Evolutionary conservation across 257 asterid genomes (phyloP), one percentile per base, ranked within the genome.

Genomic region (Prunella vulgaris): DNA sequence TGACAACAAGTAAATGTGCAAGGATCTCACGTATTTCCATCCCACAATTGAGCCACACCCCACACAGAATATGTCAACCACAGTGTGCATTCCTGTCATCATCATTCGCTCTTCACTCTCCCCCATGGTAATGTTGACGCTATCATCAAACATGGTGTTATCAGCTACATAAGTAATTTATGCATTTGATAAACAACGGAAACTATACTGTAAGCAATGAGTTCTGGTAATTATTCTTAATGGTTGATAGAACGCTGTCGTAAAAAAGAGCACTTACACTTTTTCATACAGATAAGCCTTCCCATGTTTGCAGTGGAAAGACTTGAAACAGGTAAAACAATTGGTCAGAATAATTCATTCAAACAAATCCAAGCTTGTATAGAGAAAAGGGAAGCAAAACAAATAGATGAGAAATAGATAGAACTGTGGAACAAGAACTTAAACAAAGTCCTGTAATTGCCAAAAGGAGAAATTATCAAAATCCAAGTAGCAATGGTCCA

Each of bases 1-100:
- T 7, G 6, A 18, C 5, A 1, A 20, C 2, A 52, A 52, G 59
- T 8, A 20, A 52, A 10, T 21, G 27, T 20, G 27, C 9, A 7
- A 52, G 59, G 28, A 52, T 52, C 59, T 18, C 14, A 52, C 59
- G 66, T 92, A 92, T 92, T 86, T 90, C 98, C 98, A 92, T 24
- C 97, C 98, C 75, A 88, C 85, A 69, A 84, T 73, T n/a, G 96
- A 79, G 70, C 96, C 94, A 77, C 98, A 92, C 9, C 87, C 88
- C 51, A 88, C 90, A 2, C 97, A 92, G 83, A 78, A 90, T 76
- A 86, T 81, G 85, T 92, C 98, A 17, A 69, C 92, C 5, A 92
- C 97, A 14, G 87, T 86, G 79, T 92, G 95, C 85, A 82, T 25
- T 64, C 98, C 97, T 33, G 97, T 92, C 62, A 84, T 81, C 97